Evolutionary conservation across 371 early-diverging fungal species (phyloP), one percentile per base, ranked within the genome.

Genomic region (Saksenaea vasiformis): DNA sequence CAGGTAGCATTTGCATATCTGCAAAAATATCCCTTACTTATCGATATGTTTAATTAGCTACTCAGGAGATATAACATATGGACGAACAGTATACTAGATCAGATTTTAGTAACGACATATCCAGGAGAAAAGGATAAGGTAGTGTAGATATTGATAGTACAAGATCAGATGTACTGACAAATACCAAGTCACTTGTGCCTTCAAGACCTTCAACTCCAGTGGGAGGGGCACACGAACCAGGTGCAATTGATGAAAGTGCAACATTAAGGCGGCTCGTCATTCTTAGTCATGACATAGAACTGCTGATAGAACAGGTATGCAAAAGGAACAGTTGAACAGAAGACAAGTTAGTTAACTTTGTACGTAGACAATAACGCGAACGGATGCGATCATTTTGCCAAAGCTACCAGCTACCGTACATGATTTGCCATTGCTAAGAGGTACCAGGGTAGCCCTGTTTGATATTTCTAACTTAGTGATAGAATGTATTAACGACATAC

Each of bases 51-150:
- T 56, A n/a, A 8, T 31, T 54, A 79, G 80, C 69, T 80, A n/a
- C 26, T 85, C 15, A 70, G 73, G 54, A 74, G 87, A 57, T 87
- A 86, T 44, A 62, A 61, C 10, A 15, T 65, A 19, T 87, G 87
- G 87, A 68, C 71, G 0, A 43, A 57, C 3, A 38, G 51, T 13
- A 44, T 68, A 5, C 35, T 80, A 11, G 62, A 41, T 2, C 59
- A 61, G 17, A 28, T 44, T 26, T 39, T 56, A 4, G 66, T 56
- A 27, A 58, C 28, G 9, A 2, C 26, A 5, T 22, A 44, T 27
- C 27, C 35, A 28, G 47, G n/a, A 54, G 73, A 62, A 41, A 58
- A 24, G 28, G 60, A 59, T 34, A 64, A 66, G 62, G 65, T 56
- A 53, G 22, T 11, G 10, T 22, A 38, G n/a, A 54, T 7, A 7